Percentiles rank a stretch among this genome's conserved stretches.
These are phyloP conservation scores for Dothistroma pini DNA, from an alignment of 2,329 filamentous ascomycete genomes.

Conservation along the genomic window DNA sequence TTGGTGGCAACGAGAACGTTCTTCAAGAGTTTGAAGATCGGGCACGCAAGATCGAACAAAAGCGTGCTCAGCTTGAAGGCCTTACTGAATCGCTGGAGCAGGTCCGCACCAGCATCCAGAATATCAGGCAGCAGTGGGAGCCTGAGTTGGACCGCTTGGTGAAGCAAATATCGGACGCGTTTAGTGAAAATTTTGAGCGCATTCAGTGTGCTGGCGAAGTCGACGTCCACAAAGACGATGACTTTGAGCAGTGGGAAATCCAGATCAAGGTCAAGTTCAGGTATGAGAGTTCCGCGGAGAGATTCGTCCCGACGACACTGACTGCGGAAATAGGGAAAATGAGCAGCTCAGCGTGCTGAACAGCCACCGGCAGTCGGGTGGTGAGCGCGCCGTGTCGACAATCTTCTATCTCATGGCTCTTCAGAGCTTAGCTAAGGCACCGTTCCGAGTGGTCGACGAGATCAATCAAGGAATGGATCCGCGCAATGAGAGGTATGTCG, in stretches of 20 bases:
- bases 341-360: constrained; percentile 83
- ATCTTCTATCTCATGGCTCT: constrained; percentile 99
- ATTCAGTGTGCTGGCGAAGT: constrained; percentile 95
- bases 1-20: constrained; percentile 65
- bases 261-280: constrained; percentile 95
- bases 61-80: constrained; percentile 51
- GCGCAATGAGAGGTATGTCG: constrained; percentile 73
- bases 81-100: constrained; percentile 54
- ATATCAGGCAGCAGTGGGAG: constrained; percentile 74
- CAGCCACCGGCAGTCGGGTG: constrained; percentile 90
- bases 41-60: constrained; percentile 63
- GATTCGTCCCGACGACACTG: constrained; percentile 11
- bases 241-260: constrained; percentile 92
- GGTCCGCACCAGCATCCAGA: constrained; percentile 57
- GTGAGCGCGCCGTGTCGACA: constrained; percentile 91
- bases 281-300: constrained; percentile 44
- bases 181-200: constrained; percentile 87
- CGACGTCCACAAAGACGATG: constrained; percentile 74
- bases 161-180: constrained; percentile 79
- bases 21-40: constrained; percentile 75
- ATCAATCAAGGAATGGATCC: constrained; percentile 99
- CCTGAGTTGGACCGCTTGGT: constrained; percentile 75
- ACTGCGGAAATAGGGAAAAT: constrained; percentile 55
- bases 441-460: constrained; percentile 97
- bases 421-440: constrained; percentile 86